Evolutionary conservation across 129 eudicot species (phyloP).

Genomic region (Solidago caesia): DNA sequence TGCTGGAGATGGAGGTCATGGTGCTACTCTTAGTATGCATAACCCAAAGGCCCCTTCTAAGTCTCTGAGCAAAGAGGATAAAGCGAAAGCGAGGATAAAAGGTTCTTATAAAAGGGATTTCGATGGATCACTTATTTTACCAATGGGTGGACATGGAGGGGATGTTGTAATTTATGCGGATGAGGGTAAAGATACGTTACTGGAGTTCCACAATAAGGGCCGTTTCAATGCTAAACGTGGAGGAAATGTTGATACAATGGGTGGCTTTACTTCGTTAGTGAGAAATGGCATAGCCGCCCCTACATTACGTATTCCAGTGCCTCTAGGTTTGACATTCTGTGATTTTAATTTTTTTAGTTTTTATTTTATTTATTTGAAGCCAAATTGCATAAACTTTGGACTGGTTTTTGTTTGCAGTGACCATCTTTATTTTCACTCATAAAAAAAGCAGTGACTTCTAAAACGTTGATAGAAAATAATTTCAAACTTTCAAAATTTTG

Average conservation of each 20-base stretch:
- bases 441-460: too few relatives aligned
- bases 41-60: constrained; percentile 51
- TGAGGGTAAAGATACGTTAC: constrained; percentile 68
- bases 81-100: constrained; percentile 56
- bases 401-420: too few relatives aligned
- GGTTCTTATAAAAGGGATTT: constrained; percentile 74
- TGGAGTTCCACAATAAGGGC: constrained; percentile 72
- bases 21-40: constrained; percentile 66
- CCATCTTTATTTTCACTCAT: too few relatives aligned
- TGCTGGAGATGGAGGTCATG: constrained; percentile 98
- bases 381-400: not conserved
- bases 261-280: constrained; percentile 62
- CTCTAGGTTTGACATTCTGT: constrained; percentile 55
- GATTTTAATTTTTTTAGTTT: not conserved
- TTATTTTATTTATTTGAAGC: not conserved
- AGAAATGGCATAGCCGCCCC: constrained; percentile 70
- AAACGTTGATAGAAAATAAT: too few relatives aligned
- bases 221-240: constrained; percentile 87
- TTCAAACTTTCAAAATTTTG: too few relatives aligned
- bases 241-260: constrained; percentile 94
- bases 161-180: constrained; percentile 91
- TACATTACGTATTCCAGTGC: constrained; percentile 84
- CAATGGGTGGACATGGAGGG: constrained; percentile 92
- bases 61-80: constrained; percentile 44
- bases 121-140: constrained; percentile 89